A percentile compares a stretch with the other conserved stretches of the same genome.
Evolutionary conservation across 2,329 filamentous ascomycete species (phyloP).

Genomic region (Parastagonospora avenae): DNA sequence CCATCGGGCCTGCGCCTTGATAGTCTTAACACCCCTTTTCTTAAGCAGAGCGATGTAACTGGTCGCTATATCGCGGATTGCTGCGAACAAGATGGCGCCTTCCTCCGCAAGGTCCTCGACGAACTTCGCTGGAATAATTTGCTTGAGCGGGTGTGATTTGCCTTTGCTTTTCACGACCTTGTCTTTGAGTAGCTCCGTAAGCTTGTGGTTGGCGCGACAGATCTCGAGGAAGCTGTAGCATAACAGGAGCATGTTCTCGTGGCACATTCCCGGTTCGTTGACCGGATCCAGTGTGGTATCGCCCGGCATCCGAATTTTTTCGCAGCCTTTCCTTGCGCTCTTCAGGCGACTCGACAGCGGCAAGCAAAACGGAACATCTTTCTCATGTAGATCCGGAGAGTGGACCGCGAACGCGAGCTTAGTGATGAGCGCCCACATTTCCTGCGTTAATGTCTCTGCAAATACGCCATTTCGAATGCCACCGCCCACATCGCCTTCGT

Average conservation of each 20-base stretch:
- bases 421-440: no score
- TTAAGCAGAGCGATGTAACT: conserved; percentile 28
- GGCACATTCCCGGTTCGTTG: conserved; percentile 23
- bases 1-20: conserved; percentile 28
- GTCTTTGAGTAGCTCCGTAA: conserved; percentile 19
- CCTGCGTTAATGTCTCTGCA: no score
- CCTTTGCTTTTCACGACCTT: conserved; percentile 22
- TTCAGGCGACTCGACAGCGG: conserved; percentile 1
- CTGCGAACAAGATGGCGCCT: conserved; percentile 16
- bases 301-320: conserved; percentile 11
- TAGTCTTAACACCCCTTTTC: conserved; percentile 19
- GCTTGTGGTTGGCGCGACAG: conserved; percentile 17
- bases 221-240: conserved; percentile 32
- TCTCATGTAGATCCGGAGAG: no score
- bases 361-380: background rate
- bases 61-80: conserved; percentile 16
- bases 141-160: conserved; percentile 19
- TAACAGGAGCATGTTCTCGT: conserved; percentile 29
- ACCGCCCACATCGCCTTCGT: background rate
- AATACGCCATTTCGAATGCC: background rate
- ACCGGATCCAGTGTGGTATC: conserved; percentile 10
- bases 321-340: conserved; percentile 17
- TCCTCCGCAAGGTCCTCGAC: conserved; percentile 13
- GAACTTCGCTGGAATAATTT: conserved; percentile 19
- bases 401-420: no score